Evolutionary conservation across 192 early-diverging fungal species (phyloP), one percentile per base, ranked within the genome.

Genomic region (Coemansia sp.): DNA sequence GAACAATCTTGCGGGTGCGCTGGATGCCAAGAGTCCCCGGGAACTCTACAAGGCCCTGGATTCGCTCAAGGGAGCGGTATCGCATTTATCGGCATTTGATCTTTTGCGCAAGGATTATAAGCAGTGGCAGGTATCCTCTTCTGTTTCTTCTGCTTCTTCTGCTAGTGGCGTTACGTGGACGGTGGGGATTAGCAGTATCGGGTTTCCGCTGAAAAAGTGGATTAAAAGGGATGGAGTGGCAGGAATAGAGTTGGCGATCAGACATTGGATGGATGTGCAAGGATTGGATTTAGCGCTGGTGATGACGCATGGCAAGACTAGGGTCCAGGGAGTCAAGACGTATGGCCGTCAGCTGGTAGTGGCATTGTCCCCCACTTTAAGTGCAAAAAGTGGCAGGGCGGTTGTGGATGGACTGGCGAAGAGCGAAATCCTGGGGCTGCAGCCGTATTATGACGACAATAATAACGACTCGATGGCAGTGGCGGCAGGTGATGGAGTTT

Each of bases 101-200:
- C 60, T 84, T 14, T 20, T 84, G 59, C 77, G 83, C 54, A 84
- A 84, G 59, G 83, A 84, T 65, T 84, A 84, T 51, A 84, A 84
- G 65, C 77, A 77, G 25, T 84, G 83, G 83, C 43, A 61, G n/a
- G n/a, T n/a, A n/a, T n/a, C n/a, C n/a, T n/a, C n/a, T n/a, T n/a
- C n/a, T n/a, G n/a, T n/a, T n/a, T n/a, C n/a, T n/a, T n/a, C n/a
- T n/a, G n/a, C n/a, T n/a, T n/a, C n/a, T n/a, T n/a, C n/a, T n/a
- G n/a, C n/a, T n/a, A n/a, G n/a, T n/a, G n/a, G n/a, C n/a, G n/a
- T n/a, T n/a, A n/a, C n/a, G 43, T 80, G 74, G 70, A 22, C 65
- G 2, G 71, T 84, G 17, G 83, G 83, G 0, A 77, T 84, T 27
- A 84, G 83, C 60, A 80, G 77, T 40, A 43, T 84, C 2, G 61